Base-by-base conservation (phyloP, 148 eudicot genomes). In the Linanthus parryae region DNA sequence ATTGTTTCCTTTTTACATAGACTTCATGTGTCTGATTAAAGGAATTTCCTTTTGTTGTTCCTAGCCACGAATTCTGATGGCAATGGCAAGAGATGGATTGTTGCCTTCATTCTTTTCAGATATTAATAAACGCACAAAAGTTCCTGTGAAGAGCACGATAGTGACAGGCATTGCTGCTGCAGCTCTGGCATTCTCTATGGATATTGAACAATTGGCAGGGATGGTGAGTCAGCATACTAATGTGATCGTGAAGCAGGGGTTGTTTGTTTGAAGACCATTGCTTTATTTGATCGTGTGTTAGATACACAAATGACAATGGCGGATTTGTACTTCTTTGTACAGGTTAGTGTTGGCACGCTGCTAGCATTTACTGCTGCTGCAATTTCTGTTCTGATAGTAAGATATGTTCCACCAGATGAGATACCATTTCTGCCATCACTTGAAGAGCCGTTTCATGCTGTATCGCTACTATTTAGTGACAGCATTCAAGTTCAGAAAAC, bases 61-160 rank as follows among this genome's bases (percentile, higher is more conserved):
- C 22, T 74, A 85, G 97, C 97, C 97, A 57, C 83, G 97, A 59
- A 77, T 83, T 53, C 80, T 91, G 47, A 86, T 91, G 97, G 92
- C 95, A 47, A 91, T 91, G 97, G 88, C 97, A 51, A 78, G 95
- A 73, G 97, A 91, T 65, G 97, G 97, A 30, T 69, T 91, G 76
- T 74, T 91, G 37, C 97, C 95, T 12, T 58, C 89, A 13, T 91
- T 86, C 64, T 91, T 91, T 71, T 91, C 95, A 16, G 94, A 86
- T 39, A 84, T 91, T 43, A 76, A 79, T 58, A 63, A 68, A 48
- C 67, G 35, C 25, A 78, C 98, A 21, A 91, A 86, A 59, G 95
- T 91, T 55, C 98, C 98, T 20, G 83, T 87, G 31, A 86, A 91
- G 77, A 62, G 98, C 71, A 91, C 98, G 18, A 34, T 91, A 34